Conservation (phyloP, 2,329 filamentous ascomycete genomes). For the Periconia macrospinosa region DNA sequence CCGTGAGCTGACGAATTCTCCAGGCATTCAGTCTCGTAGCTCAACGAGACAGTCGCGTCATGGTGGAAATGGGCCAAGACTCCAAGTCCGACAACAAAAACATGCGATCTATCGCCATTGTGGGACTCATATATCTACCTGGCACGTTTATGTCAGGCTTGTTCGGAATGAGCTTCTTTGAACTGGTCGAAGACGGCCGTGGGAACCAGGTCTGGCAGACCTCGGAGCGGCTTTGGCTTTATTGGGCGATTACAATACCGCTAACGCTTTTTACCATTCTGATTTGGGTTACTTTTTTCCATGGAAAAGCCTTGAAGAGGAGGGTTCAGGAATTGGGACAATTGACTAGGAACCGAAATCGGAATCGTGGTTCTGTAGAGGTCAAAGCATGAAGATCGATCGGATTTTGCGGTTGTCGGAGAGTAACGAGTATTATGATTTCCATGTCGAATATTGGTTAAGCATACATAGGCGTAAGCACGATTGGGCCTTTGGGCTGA, state of each 20-base stretch:
- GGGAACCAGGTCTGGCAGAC: conserved; percentile 2
- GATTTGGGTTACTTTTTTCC: not conserved
- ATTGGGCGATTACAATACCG: conserved; percentile 10
- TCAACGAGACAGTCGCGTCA: conserved; percentile 9
- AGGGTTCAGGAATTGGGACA: not conserved
- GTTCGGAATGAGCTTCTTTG: conserved; percentile 13
- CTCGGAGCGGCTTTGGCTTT: conserved; percentile 9
- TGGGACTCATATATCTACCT: conserved; percentile 3
- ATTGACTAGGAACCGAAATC: not conserved
- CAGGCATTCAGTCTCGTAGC: conserved; percentile 4
- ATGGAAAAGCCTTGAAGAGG: not conserved
- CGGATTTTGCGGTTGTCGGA: not conserved
- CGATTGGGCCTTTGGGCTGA: no score
- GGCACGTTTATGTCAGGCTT: conserved; percentile 4
- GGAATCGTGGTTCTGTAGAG: not conserved
- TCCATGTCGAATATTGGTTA: no score
- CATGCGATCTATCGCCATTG: conserved; percentile 3
- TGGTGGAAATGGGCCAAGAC: conserved; percentile 5
- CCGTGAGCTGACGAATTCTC: not conserved
- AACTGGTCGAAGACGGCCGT: not conserved
- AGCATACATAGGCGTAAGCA: no score
- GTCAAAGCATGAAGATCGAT: not conserved
- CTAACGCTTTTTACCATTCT: conserved; percentile 7
- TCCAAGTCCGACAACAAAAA: conserved; percentile 1
- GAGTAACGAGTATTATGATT: not conserved